Evolutionary conservation across 1,284 basidiomycete species (phyloP), one percentile per base, ranked within the genome.

Genomic region (Pseudozyma flocculosa): DNA sequence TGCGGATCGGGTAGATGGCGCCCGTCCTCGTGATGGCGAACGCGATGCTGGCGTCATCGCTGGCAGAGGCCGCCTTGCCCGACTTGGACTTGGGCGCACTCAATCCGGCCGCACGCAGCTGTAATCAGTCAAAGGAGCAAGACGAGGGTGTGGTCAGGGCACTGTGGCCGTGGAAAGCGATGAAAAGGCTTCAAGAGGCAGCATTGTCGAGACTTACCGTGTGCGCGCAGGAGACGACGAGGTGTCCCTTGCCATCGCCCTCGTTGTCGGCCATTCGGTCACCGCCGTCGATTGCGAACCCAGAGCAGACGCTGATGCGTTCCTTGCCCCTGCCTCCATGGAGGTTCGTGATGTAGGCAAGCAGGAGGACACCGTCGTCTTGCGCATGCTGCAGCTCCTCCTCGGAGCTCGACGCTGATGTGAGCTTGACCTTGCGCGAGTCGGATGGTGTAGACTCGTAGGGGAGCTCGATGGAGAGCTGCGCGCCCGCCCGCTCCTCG

Each of bases 211-310:
- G 5, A 54, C 49, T 53, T 23, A 88, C 70, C 2, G 87, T 87
- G 72, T 88, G 87, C 4, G 84, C 85, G 63, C 87, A 88, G 1
- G 85, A 85, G 14, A 87, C 70, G 23, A 87, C 71, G 11, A 84
- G 60, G 2, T 79, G 76, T 1, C 69, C 74, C 14, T 48, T 57
- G 23, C 82, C 80, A 3, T 72, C 76, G 4, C 70, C 74, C 36
- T 67, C 67, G 13, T 53, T 52, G 2, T 38, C 34, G n/a, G 53
- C 43, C 7, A 72, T 48, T 17, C 73, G 66, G 2, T 72, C 53
- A 26, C 70, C 64, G 9, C 70, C 74, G 34, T 75, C 66, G 10
- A 88, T 68, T 2, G 82, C 83, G 73, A 88, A 88, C 0, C 85
- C 87, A 9, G 85, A 85, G 49, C 84, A 85, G 19, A 87, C 72